Percentiles rank a stretch among this genome's conserved stretches.
Evolutionary conservation across 2,329 filamentous ascomycete genomes (phyloP).

Genomic region (Ascochyta pisi): DNA sequence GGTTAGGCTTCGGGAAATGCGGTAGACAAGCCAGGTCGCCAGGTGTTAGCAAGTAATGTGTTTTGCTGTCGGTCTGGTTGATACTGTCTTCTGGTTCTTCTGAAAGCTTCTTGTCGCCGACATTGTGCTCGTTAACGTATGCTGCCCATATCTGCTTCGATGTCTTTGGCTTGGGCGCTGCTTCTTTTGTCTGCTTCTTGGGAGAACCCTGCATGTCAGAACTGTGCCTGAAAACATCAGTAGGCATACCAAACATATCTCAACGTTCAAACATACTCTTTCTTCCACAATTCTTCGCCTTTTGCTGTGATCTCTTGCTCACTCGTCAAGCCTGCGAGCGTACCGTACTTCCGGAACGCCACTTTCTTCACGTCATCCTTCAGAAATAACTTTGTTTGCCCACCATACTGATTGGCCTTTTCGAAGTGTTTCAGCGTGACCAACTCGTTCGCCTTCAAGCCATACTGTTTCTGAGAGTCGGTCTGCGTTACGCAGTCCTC

Average conservation of each 20-base stretch:
- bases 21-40: constrained; percentile 17
- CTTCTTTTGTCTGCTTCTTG: neutral
- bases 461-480: constrained; percentile 1
- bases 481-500: constrained; percentile 8
- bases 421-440: neutral
- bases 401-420: constrained; percentile 4
- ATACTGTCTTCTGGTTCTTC: constrained; percentile 18
- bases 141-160: constrained; percentile 21
- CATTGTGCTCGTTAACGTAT: constrained; percentile 12
- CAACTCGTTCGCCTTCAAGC: constrained; percentile 2
- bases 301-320: no score
- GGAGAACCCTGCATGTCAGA: neutral
- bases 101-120: constrained; percentile 6
- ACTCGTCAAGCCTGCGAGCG: no score
- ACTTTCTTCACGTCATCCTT: neutral
- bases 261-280: no score
- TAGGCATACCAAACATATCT: no score
- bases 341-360: neutral
- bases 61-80: constrained; percentile 22
- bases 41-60: constrained; percentile 15
- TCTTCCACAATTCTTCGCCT: no score
- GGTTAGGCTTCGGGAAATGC: constrained; percentile 19
- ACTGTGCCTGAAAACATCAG: no score
- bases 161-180: constrained; percentile 7
- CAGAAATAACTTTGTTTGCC: constrained; percentile 3